Evolutionary conservation across 495 filamentous ascomycete genomes (phyloP), one percentile per base, ranked within the genome.

Genomic region (Lasiosphaeriaceae sp.): DNA sequence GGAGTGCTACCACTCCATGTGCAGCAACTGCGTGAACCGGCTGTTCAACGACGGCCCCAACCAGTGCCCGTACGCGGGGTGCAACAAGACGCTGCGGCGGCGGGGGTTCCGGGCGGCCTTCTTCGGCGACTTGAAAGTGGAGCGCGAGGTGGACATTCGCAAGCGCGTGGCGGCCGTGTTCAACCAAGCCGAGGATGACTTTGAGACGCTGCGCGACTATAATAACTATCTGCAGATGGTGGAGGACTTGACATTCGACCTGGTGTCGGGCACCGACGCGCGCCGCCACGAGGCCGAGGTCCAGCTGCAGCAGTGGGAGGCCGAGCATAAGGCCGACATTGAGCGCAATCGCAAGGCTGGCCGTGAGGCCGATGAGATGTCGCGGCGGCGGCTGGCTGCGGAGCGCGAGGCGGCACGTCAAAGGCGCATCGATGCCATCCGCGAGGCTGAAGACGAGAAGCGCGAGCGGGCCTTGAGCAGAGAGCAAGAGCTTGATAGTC

Each of bases 1-100:
- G 17, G 90, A 95, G 77, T 99, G 94, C 81, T 99, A 97, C 80
- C 94, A 99, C 81, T 90, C 89, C 59, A 96, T 99, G 90, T 99
- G 94, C 75, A 83, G 86, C 64, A 89, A 87, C 34, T 97, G 94
- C 78, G 93, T 97, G 49, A 89, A 92, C 76, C 87, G 92, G 23
- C 90, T 96, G 58, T 98, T 97, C 82, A 88, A 87, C 22, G 84
- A 86, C 21, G 93, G 94, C 0, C 94, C 95, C 0, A 87, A 91
- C 12, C 86, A 88, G 46, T 99, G 94, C 62, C 94, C 94, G 5
- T 88, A 96, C 55, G 87, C 91, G 1, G 88, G 86, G 17, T 99
- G 94, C 72, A 80, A 81, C 61, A 83, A 86, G 60, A 97, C 93
- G 0, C 77, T 97, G 6, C 90, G 94, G 5, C 91, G 92, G 64